phyloP scores from a whole-genome alignment of 169 alveolate species.

The Plasmodium vivax region DNA sequence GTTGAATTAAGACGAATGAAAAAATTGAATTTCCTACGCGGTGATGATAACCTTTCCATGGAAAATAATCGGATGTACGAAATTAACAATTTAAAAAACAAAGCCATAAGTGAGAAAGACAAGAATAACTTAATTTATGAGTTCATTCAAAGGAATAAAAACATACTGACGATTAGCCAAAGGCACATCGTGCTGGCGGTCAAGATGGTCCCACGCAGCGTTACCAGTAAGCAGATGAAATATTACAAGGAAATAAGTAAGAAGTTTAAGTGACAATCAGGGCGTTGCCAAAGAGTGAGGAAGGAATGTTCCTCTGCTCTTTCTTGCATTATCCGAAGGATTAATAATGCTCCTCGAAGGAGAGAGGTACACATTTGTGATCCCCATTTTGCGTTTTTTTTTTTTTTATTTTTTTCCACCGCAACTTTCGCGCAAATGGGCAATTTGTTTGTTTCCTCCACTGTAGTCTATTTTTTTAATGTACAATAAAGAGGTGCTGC shows the following conservation, averaged over 20 bases:
- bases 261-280: slow-evolving; percentile 33
- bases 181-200: slow-evolving; percentile 44
- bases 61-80: slow-evolving; percentile 1
- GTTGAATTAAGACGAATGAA: not conserved
- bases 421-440: not conserved
- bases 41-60: not conserved
- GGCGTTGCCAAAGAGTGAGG: not conserved
- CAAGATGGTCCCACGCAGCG: slow-evolving; percentile 63
- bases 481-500: not conserved
- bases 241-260: slow-evolving; percentile 68
- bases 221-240: slow-evolving; percentile 29
- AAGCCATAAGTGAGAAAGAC: slow-evolving; percentile 28
- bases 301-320: not conserved
- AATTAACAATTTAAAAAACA: slow-evolving; percentile 44
- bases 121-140: slow-evolving; percentile 69
- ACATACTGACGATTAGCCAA: slow-evolving; percentile 54
- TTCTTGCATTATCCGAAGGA: not conserved
- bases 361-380: not conserved
- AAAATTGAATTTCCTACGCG: not conserved
- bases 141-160: slow-evolving; percentile 65
- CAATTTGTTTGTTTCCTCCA: not conserved
- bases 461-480: too few relatives aligned
- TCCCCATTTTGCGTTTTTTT: not conserved
- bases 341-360: not conserved
- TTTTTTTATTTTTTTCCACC: not conserved